phyloP scores from a whole-genome alignment of 2,329 filamentous ascomycete species.

The Beauveria sp. region DNA sequence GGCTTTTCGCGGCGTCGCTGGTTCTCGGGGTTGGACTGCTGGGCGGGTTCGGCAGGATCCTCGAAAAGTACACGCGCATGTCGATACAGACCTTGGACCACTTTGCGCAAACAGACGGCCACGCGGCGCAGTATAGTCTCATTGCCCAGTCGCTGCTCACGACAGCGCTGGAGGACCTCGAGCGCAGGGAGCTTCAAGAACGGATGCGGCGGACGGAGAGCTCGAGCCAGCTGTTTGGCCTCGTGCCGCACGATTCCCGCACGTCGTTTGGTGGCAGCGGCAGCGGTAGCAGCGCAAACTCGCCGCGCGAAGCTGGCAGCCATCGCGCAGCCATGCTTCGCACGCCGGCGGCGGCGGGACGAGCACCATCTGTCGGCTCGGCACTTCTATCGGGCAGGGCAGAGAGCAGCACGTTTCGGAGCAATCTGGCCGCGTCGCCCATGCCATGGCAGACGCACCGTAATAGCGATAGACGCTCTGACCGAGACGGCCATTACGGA shows the following conservation, averaged over 20 bases:
- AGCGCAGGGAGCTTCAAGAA: conserved; percentile 40
- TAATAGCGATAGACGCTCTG: neutral
- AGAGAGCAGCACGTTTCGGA: neutral
- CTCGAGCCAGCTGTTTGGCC: conserved; percentile 44
- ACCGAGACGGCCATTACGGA: conserved; percentile 14
- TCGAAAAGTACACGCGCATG: conserved; percentile 42
- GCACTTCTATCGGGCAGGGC: neutral
- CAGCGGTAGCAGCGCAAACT: neutral
- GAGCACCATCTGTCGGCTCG: neutral
- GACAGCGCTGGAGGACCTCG: conserved; percentile 39
- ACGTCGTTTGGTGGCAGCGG: neutral
- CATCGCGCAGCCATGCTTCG: neutral
- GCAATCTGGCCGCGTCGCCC: neutral
- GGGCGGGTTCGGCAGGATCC: conserved; percentile 43
- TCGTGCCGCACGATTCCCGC: conserved; percentile 29
- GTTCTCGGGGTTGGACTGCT: conserved; percentile 45
- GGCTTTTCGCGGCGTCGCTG: conserved; percentile 46
- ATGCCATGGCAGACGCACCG: neutral
- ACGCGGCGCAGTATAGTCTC: conserved; percentile 45
- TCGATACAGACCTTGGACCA: conserved; percentile 42
- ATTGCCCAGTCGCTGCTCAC: conserved; percentile 44
- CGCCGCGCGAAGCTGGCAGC: neutral
- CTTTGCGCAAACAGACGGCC: conserved; percentile 40
- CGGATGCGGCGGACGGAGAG: conserved; percentile 39
- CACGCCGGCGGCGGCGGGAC: neutral